Conservation (phyloP, 1,139 yeast species). For the Geotrichum siamense region DNA sequence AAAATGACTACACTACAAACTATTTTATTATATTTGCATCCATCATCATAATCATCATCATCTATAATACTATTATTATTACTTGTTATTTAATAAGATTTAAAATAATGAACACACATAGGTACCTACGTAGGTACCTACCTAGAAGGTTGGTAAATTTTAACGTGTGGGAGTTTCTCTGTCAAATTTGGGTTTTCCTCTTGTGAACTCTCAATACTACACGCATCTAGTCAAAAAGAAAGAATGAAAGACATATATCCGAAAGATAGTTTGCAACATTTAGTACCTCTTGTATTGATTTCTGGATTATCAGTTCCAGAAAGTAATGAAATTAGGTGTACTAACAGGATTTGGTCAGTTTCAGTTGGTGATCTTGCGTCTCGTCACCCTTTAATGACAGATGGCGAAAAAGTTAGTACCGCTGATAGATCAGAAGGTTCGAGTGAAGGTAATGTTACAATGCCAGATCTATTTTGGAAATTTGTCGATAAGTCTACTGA, state of each 20-base stretch:
- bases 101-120: too few relatives aligned
- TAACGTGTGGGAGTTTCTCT: conserved; percentile 1
- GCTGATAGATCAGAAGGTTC: conserved; percentile 7
- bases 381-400: conserved; percentile 21
- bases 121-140: too few relatives aligned
- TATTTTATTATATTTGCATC: too few relatives aligned
- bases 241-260: conserved; percentile 21
- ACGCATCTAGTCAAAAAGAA: too few relatives aligned
- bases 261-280: conserved; percentile 24
- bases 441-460: conserved; percentile 14
- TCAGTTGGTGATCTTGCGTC: conserved; percentile 11
- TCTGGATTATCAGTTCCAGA: conserved; percentile 25
- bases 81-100: too few relatives aligned
- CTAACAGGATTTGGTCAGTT: conserved; percentile 5
- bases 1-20: too few relatives aligned
- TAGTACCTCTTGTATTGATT: conserved; percentile 27
- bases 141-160: too few relatives aligned
- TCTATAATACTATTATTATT: too few relatives aligned
- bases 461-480: conserved; percentile 18
- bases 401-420: conserved; percentile 24
- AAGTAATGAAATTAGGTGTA: not conserved
- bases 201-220: too few relatives aligned
- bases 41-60: too few relatives aligned
- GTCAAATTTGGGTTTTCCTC: too few relatives aligned
- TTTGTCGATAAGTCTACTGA: conserved; percentile 13